phyloP scores from a whole-genome alignment of 2,329 filamentous ascomycete genomes.

The Nothopassalora personata region DNA sequence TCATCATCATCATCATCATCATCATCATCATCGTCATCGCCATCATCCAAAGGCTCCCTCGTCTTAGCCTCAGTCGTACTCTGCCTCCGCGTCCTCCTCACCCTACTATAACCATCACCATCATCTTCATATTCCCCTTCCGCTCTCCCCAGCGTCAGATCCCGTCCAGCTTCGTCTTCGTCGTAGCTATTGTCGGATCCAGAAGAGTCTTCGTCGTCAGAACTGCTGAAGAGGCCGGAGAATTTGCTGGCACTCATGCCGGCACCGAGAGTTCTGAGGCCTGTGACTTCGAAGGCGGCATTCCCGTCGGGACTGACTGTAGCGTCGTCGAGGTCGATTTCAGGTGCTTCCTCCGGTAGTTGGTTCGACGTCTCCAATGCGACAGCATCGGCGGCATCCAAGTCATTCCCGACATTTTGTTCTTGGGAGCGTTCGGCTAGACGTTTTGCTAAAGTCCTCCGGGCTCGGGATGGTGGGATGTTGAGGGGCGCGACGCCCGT shows the following conservation, averaged over 20 bases:
- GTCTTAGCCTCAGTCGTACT: slow-evolving; percentile 34
- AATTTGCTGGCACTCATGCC: slow-evolving; percentile 20
- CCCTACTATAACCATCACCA: slow-evolving; percentile 23
- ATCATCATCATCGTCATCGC: slow-evolving; percentile 28
- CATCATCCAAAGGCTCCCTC: slow-evolving; percentile 28
- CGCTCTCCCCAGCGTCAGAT: slow-evolving; percentile 23
- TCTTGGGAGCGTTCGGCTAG: slow-evolving; percentile 52
- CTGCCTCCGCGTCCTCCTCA: slow-evolving; percentile 23
- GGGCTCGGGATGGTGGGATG: slow-evolving; percentile 77
- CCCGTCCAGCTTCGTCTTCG: slow-evolving; percentile 22
- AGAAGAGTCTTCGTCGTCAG: slow-evolving; percentile 44
- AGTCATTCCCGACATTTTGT: slow-evolving; percentile 28
- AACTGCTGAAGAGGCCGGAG: slow-evolving; percentile 28
- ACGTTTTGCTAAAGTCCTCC: slow-evolving; percentile 83
- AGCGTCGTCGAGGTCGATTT: slow-evolving; percentile 14
- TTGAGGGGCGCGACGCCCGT: slow-evolving; percentile 69
- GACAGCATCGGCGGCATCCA: slow-evolving; percentile 29
- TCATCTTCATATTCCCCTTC: slow-evolving; percentile 30
- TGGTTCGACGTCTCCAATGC: slow-evolving; percentile 29
- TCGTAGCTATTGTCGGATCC: slow-evolving; percentile 34
- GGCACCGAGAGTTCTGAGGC: slow-evolving; percentile 19
- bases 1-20: slow-evolving; percentile 29
- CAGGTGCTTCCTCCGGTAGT: slow-evolving; percentile 27
- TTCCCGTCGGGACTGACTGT: slow-evolving; percentile 4
- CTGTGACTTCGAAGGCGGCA: slow-evolving; percentile 20